Percentiles rank a stretch among this genome's conserved stretches.
Evolutionary conservation across 2,329 filamentous ascomycete genomes (phyloP).

Genomic region (Xylariaceae sp.): DNA sequence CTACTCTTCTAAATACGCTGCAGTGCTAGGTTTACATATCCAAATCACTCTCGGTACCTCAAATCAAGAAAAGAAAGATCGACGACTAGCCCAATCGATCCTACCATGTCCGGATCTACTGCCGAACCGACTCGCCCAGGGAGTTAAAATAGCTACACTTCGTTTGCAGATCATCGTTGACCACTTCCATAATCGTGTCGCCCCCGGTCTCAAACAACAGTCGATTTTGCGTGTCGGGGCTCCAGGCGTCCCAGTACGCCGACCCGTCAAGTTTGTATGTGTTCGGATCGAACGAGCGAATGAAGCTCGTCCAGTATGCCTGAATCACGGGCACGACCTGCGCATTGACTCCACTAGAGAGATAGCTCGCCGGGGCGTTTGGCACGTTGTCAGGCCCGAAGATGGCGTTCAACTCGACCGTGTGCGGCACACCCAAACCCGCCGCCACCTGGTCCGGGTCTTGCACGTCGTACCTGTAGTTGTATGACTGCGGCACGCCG

Average conservation of each 20-base stretch:
- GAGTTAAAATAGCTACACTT: constrained; percentile 45
- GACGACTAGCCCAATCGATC: neutral
- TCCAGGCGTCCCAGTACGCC: constrained; percentile 27
- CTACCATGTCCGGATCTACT: constrained; percentile 30
- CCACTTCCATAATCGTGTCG: constrained; percentile 40
- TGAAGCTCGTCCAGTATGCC: constrained; percentile 70
- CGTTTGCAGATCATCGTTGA: constrained; percentile 34
- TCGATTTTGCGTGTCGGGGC: constrained; percentile 28
- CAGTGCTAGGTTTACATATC: neutral
- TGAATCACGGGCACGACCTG: constrained; percentile 56
- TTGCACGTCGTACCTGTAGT: constrained; percentile 64
- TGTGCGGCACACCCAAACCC: constrained; percentile 62
- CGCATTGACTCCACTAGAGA: constrained; percentile 46
- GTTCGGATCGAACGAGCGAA: constrained; percentile 62
- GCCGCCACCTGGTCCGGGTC: constrained; percentile 47
- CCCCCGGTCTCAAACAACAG: constrained; percentile 40
- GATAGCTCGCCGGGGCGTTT: constrained; percentile 50
- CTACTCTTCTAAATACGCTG: neutral
- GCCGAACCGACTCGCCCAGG: constrained; percentile 43
- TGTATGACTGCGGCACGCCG: constrained; percentile 46
- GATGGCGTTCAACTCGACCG: constrained; percentile 59
- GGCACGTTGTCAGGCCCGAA: constrained; percentile 56
- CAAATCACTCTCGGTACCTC: neutral
- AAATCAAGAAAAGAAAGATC: neutral
- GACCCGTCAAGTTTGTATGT: constrained; percentile 20